phyloP scores from a whole-genome alignment of 108 stramenopile genomes.

The Cyclotella atomus region DNA sequence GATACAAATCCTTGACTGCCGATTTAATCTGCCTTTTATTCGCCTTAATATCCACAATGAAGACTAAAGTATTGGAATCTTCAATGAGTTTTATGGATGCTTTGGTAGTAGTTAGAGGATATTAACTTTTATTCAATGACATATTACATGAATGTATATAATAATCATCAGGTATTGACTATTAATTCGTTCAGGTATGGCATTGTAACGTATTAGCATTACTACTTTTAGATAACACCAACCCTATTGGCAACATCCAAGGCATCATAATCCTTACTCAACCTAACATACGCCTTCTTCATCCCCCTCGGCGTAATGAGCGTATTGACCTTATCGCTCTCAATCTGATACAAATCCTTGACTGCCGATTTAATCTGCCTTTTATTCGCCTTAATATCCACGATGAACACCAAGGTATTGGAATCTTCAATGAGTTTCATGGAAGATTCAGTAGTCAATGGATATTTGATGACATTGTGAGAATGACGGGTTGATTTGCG shows the following conservation, averaged over 20 bases:
- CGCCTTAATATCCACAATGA: constrained; percentile 98
- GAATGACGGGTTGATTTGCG: constrained; percentile 78
- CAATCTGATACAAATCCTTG: constrained; percentile 96
- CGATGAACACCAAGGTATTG: constrained; percentile 99
- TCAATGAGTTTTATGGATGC: constrained; percentile 99
- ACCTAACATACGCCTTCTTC: constrained; percentile 99
- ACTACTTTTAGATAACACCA: constrained; percentile 98
- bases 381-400: constrained; percentile 99
- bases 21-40: constrained; percentile 99
- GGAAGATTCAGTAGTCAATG: constrained; percentile 97
- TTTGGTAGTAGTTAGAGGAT: too few species aligned
- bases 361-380: constrained; percentile 99
- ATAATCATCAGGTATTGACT: too few species aligned
- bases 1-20: constrained; percentile 97
- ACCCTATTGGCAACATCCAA: constrained; percentile 99
- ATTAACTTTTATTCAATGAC: too few species aligned
- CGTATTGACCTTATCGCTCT: constrained; percentile 98
- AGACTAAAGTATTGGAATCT: constrained; percentile 99
- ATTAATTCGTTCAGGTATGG: too few species aligned
- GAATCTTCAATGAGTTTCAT: constrained; percentile 99
- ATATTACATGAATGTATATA: too few species aligned
- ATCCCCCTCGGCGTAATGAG: constrained; percentile 98
- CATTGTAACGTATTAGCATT: too few species aligned
- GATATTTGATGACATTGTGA: constrained; percentile 97
- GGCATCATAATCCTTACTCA: constrained; percentile 98